Evolutionary conservation across 305 asterid genomes (phyloP), one percentile per base, ranked within the genome.

Genomic region (Fraxinus floribunda): DNA sequence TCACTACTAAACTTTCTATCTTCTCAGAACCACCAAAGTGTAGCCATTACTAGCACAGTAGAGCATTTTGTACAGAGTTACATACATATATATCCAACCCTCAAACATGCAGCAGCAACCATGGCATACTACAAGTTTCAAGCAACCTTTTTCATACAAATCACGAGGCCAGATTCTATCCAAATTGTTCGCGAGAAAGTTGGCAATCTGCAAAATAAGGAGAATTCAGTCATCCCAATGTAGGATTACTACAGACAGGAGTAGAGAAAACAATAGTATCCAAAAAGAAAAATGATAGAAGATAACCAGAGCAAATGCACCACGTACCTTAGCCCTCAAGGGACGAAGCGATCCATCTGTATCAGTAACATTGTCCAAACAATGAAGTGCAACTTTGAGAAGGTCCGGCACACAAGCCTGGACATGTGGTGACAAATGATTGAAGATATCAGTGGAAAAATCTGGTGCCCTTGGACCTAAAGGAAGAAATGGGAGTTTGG

Each of bases 341-440:
- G 97, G 90, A 74, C 98, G 97, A 70, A 95, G 93, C 0, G 98
- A 93, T 82, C 99, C 97, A 74, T 95, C 98, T 71, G 97, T 88
- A 84, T 95, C 98, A 26, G 86, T 68, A 64, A 92, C 95, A 18
- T 90, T 93, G 29, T 95, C 98, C 89, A 94, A 81, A 84, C 97
- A 90, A 60, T 92, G 87, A 81, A 94, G 97, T 26, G 98, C 97
- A 64, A 90, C 98, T 81, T 91, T 95, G 75, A 95, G 92, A 88
- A 95, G 90, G 83, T 92, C 92, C 0, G 99, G 98, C 49, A 94
- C 97, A 82, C 98, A 95, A 82, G 93, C 94, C 89, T 95, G 98
- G 73, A 95, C 99, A 11, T 92, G 93, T 73, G 89, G 92, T 2
- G 97, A 94, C 75, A 95, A 70, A 83, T 83, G 93, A 20, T 92